A percentile compares a stretch with the other conserved stretches of the same genome.
Evolutionary conservation across 805 yeast genomes (phyloP).

Genomic region (Nakazawaea molendinolei): DNA sequence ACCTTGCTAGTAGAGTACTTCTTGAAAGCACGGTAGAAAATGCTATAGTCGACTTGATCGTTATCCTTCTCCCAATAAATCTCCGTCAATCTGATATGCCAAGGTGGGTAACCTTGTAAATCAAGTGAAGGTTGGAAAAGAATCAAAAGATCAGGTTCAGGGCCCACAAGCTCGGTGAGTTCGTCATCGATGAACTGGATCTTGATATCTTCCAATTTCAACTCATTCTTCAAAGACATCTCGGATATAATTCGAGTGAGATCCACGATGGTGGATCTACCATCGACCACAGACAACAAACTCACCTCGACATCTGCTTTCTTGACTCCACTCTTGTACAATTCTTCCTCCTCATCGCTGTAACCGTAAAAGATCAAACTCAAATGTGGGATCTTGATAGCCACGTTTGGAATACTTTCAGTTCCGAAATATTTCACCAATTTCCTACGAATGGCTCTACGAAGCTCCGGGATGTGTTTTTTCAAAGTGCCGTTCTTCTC

Average conservation of each 20-base stretch:
- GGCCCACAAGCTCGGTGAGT: slow-evolving; percentile 67
- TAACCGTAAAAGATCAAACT: slow-evolving; percentile 41
- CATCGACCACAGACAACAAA: slow-evolving; percentile 71
- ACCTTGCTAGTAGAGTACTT: slow-evolving; percentile 75
- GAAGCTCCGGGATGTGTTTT: slow-evolving; percentile 45
- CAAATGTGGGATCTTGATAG: slow-evolving; percentile 62
- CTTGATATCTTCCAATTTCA: slow-evolving; percentile 61
- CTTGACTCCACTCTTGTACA: slow-evolving; percentile 16
- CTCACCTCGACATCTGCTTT: slow-evolving; percentile 54
- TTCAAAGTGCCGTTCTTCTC: slow-evolving; percentile 72
- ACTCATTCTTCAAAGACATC: slow-evolving; percentile 52
- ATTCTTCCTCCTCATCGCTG: slow-evolving; percentile 25
- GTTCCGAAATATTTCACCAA: slow-evolving; percentile 71
- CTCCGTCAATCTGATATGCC: slow-evolving; percentile 91
- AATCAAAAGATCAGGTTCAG: slow-evolving; percentile 87
- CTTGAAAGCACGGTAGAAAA: slow-evolving; percentile 71
- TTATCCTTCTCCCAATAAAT: slow-evolving; percentile 89
- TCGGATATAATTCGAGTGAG: slow-evolving; percentile 82
- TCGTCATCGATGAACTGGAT: slow-evolving; percentile 72
- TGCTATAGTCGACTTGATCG: slow-evolving; percentile 71
- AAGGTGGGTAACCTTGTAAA: slow-evolving; percentile 93
- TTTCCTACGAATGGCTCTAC: slow-evolving; percentile 49
- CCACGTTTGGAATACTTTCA: slow-evolving; percentile 54
- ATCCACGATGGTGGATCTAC: slow-evolving; percentile 84
- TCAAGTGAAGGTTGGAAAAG: slow-evolving; percentile 83